Base-by-base conservation (phyloP, 2,329 filamentous ascomycete genomes). In the Pestalotiopsis fici region DNA sequence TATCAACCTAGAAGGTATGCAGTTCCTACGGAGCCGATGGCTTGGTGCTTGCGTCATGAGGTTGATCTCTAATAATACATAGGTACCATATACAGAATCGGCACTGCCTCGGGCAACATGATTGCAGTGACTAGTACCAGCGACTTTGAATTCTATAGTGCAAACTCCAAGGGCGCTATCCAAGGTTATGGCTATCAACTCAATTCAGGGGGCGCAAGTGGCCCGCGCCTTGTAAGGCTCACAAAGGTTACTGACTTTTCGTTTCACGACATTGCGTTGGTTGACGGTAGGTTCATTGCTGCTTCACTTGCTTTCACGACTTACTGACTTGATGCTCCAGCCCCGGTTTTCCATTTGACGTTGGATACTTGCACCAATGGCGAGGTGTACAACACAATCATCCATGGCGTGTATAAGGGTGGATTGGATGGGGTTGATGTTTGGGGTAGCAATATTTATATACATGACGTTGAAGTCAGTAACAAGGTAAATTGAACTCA, bases 391-490 rank as follows among this genome's bases (percentile, higher is more conserved):
- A 85, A 85, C 71, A 79, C 85, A 77, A 80, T 81, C 21, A 82
- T 86, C 59, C 80, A 82, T 3, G 83, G 83, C 27, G 83, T 77
- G 1, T 79, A 83, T 57, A 72, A 75, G 68, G 84, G 84, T 37
- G 82, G 82, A 59, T 77, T 87, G n/a, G 86, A 88, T 71, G 86
- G 86, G 3, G 82, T 88, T 64, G 85, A 88, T 71, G 80, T 88
- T 2, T 86, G 82, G 80, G 80, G 82, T 13, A 82, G 74, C 27
- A 87, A 88, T 68, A 83, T 88, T 67, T 87, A 83, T 82, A 76
- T 87, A 54, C 86, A 88, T 70, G 86, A 89, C 74, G 80, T 88
- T 64, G 83, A 85, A 78, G 85, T 88, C 1, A 87, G 85, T 31
- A 88, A 88, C 79, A 88, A 87, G 74, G n/a, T n/a, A n/a, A n/a